A percentile compares a stretch with the other conserved stretches of the same genome.
Conservation (phyloP, 2,329 filamentous ascomycete genomes). For the Thielaviopsis populi region DNA sequence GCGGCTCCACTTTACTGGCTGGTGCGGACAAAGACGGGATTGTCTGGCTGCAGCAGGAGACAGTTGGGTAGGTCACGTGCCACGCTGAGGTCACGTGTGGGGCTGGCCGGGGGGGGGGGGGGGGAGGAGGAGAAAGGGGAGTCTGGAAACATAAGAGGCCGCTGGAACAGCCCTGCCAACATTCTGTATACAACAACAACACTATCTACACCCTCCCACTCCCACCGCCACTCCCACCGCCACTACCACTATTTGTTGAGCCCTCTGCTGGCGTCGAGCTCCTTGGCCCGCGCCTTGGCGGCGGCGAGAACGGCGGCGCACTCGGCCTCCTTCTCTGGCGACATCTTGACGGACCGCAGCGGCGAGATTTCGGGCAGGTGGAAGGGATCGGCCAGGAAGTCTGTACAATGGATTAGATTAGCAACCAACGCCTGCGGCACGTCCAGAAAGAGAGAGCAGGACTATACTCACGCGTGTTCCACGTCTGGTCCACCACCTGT, state of each 20-base stretch:
- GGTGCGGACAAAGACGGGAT: constrained; percentile 14
- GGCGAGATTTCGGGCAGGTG: constrained; percentile 9
- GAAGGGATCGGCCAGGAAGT: constrained; percentile 13
- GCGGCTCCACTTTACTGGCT: constrained; percentile 5
- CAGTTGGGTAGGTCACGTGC: neutral
- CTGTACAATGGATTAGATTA: neutral
- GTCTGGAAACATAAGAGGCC: too few relatives aligned
- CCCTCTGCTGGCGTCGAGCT: neutral
- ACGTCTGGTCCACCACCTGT: neutral
- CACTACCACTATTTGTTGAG: neutral
- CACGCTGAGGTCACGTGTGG: neutral
- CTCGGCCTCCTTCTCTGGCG: constrained; percentile 8
- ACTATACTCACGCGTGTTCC: constrained; percentile 6
- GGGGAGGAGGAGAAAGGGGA: too few relatives aligned
- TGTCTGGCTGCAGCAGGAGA: neutral
- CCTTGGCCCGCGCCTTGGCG: constrained; percentile 4
- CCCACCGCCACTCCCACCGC: too few relatives aligned
- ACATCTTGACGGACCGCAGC: constrained; percentile 6
- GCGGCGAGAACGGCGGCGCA: neutral
- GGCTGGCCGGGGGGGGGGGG: too few relatives aligned
- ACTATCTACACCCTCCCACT: too few relatives aligned
- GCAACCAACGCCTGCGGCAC: neutral
- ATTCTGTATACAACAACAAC: too few relatives aligned
- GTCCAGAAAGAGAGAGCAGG: too few relatives aligned
- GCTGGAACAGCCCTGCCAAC: too few relatives aligned